Evolutionary conservation across 345 rosid species (phyloP), one percentile per base, ranked within the genome.

Genomic region (Arabidopsis suecica): DNA sequence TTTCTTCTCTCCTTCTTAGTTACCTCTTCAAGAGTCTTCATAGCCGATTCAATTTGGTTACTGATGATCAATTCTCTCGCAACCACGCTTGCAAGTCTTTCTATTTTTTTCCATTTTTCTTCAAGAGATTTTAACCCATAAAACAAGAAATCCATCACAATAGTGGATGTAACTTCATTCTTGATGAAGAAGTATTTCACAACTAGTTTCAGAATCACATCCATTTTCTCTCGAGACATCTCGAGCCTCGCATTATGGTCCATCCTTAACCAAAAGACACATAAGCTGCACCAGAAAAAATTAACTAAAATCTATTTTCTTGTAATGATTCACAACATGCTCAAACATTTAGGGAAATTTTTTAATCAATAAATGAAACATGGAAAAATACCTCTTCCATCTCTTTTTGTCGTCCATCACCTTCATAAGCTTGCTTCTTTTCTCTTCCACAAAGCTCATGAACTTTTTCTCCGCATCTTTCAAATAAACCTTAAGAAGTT

Each of bases 111-210:
- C 13, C 14, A 13, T 1, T 8, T 53, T 50, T 42, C 49, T 16
- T 55, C 23, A 45, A 64, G 28, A 45, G 55, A 64, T 84, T 86
- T 89, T 78, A 90, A 77, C 66, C 97, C 97, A 71, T 94, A 84
- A 79, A 90, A 89, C 81, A 93, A 86, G 85, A 93, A 93, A 84
- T 93, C 93, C 91, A 89, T 89, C 37, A 88, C 91, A 91, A 93
- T 84, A 58, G 96, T 89, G 66, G 98, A 93, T 54, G 90, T 82
- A 61, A 91, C 91, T 82, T 91, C 92, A 79, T 91, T 88, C 83
- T 89, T 89, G 78, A 89, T 82, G 73, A 88, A 91, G 86, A 91
- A 89, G 77, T 90, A 88, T 62, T 91, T 89, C 55, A 90, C 93
- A 54, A 54, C 59, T 54, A 13, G 36, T 54, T 54, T 54, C 30